Conservation (phyloP, 306 rosid species). For the Oemleria cerasiformis region DNA sequence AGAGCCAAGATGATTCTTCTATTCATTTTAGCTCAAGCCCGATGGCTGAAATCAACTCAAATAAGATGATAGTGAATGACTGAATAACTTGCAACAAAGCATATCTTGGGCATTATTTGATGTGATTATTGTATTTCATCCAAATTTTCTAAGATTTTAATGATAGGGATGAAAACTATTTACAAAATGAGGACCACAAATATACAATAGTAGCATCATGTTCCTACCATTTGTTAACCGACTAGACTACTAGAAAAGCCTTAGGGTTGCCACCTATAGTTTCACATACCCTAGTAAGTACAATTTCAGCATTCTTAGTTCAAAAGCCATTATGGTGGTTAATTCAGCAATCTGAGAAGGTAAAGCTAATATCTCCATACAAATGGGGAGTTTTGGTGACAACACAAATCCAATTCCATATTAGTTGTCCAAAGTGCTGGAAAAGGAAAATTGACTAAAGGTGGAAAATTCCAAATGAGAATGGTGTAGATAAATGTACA, state of each 20-base stretch:
- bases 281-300: neutral
- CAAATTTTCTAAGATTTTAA: neutral
- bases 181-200: neutral
- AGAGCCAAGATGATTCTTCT: neutral
- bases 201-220: neutral
- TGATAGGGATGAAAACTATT: neutral
- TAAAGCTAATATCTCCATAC: too few relatives aligned
- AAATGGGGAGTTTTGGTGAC: neutral
- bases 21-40: too few relatives aligned
- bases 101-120: too few relatives aligned
- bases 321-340: neutral
- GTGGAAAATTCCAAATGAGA: neutral
- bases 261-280: neutral
- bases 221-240: constrained; percentile 5
- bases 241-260: neutral
- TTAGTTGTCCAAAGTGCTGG: neutral
- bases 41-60: too few relatives aligned
- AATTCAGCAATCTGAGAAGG: too few relatives aligned
- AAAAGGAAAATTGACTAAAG: neutral
- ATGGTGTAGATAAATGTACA: neutral
- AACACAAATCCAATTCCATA: too few relatives aligned
- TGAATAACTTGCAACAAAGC: too few relatives aligned
- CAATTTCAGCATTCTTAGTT: neutral
- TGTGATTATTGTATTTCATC: too few relatives aligned
- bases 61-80: too few relatives aligned